Percentiles rank a stretch among this genome's conserved stretches.
Evolutionary conservation across 345 rosid genomes (phyloP).

Genomic region (Hirschfeldia incana): DNA sequence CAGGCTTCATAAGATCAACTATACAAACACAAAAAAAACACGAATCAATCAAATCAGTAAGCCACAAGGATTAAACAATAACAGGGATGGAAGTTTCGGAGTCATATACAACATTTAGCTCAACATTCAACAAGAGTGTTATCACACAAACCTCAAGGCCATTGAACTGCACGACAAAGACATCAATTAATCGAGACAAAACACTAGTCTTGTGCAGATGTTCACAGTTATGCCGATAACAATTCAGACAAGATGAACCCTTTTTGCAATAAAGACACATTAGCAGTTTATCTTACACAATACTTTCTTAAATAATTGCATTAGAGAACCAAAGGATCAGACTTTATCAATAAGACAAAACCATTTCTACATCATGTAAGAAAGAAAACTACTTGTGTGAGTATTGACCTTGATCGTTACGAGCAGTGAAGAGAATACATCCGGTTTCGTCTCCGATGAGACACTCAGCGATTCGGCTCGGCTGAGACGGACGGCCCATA

Average conservation of each 20-base stretch:
- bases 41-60: background rate
- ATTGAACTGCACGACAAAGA: background rate
- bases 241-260: background rate
- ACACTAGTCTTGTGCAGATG: background rate
- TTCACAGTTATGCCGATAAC: background rate
- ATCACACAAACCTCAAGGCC: background rate
- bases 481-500: slow-evolving; percentile 53
- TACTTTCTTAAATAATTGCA: background rate
- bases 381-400: background rate
- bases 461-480: slow-evolving; percentile 70
- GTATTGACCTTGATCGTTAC: slow-evolving; percentile 72
- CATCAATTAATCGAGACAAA: background rate
- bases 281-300: background rate
- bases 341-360: background rate
- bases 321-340: background rate
- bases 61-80: background rate
- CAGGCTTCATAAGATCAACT: slow-evolving; percentile 77
- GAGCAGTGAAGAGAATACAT: slow-evolving; percentile 81
- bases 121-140: background rate
- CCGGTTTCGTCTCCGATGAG: slow-evolving; percentile 80
- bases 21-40: slow-evolving; percentile 1
- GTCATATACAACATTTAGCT: background rate
- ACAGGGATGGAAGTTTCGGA: background rate
- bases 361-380: background rate
- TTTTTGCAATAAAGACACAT: background rate